Base-by-base conservation (phyloP, 163 green algal genomes). In the Scenedesmus sp. region DNA sequence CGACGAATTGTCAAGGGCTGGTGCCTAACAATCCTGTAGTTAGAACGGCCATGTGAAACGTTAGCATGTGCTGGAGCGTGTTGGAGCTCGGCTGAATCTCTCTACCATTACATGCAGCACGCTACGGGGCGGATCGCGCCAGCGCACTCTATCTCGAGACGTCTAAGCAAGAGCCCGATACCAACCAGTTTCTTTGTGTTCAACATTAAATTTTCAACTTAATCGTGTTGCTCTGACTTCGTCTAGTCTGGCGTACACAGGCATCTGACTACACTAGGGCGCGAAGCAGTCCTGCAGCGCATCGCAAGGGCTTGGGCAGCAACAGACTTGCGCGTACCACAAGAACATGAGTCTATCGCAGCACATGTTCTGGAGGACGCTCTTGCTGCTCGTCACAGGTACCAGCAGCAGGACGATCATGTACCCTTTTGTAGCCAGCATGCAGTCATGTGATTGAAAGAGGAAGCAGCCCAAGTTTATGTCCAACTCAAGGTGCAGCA, bases 321-420 rank as follows among this genome's bases (percentile, higher is more conserved):
- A 42, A 22, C 56, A 70, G 46, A 26, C 26, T 68, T 24, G 53
- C 46, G 6, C 46, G 46, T 53, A 26, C 7, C 16, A 68, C 53
- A 30, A 68, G 53, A 26, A 61, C 15, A 85, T 85, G 79, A 65
- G 30, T 26, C 22, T 56, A 35, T 65, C 40, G 20, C 40, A 85
- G 49, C 22, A 68, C 24, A 65, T 85, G 40, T 56, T 85, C 46
- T 85, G 40, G 79, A 85, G 79, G 42, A 85, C 42, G 42, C 33
- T 33, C 1, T 59, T 85, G 79, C 79, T 85, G 42, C 42, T 85
- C 33, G 44, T 3, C 79, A 68, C 49, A 85, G 79, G 79, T 85
- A 59, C n/a, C 40, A 24, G 26, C 30, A 76, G 30, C 65, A 40
- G 0, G 16, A 40, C 6, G 18, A 6, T 76, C 0, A 7, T 37